A percentile compares a stretch with the other conserved stretches of the same genome.
Conservation (phyloP, 352 stramenopile species). For the Pythium phragmiticola region DNA sequence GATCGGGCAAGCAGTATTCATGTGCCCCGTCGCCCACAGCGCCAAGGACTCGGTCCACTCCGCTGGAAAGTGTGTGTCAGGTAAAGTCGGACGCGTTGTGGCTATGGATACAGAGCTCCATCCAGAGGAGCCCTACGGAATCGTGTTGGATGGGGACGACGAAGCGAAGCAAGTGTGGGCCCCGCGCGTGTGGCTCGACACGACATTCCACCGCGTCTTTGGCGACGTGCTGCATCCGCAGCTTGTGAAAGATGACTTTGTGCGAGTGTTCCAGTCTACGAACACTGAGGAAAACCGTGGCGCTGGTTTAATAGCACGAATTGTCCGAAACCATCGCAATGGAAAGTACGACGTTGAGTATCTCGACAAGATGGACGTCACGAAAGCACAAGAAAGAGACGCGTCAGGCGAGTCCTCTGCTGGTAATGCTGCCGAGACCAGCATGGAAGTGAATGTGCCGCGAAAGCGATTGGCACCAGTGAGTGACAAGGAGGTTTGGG, state of each 20-base stretch:
- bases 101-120: slow-evolving; percentile 29
- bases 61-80: slow-evolving; percentile 7
- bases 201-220: slow-evolving; percentile 31
- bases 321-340: slow-evolving; percentile 43
- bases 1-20: slow-evolving; percentile 34
- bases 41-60: background rate
- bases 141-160: slow-evolving; percentile 36
- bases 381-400: slow-evolving; percentile 1
- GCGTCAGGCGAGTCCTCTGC: background rate
- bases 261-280: slow-evolving; percentile 29
- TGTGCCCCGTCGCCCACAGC: slow-evolving; percentile 31
- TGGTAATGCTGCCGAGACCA: background rate
- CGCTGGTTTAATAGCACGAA: slow-evolving; percentile 27
- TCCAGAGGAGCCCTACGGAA: slow-evolving; percentile 28
- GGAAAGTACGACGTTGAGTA: slow-evolving; percentile 54
- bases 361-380: slow-evolving; percentile 29
- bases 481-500: slow-evolving; percentile 31
- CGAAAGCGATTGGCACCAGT: slow-evolving; percentile 36
- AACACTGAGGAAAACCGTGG: background rate
- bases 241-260: slow-evolving; percentile 46
- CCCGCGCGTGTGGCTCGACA: slow-evolving; percentile 36
- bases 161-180: slow-evolving; percentile 35
- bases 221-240: slow-evolving; percentile 33
- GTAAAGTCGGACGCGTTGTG: slow-evolving; percentile 35
- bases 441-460: slow-evolving; percentile 25